Percentiles rank a stretch among this genome's conserved stretches.
These are phyloP conservation scores for Escallonia herrerae DNA, from an alignment of 129 eudicot species.

Conservation along the genomic window DNA sequence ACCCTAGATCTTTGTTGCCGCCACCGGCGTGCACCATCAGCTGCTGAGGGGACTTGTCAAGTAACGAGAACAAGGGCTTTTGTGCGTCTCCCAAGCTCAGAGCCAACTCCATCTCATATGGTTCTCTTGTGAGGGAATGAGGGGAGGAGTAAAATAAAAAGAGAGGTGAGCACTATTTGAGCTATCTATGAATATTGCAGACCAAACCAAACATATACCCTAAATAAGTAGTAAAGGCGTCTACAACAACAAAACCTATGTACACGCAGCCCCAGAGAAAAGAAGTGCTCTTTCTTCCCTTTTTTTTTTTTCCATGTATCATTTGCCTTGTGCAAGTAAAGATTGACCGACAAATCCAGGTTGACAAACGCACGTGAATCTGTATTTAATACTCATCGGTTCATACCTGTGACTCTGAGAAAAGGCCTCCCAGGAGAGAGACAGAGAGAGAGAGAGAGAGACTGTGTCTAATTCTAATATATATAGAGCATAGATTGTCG, in stretches of 20 bases:
- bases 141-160: background rate
- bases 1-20: constrained; percentile 36
- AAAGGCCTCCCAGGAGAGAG: background rate
- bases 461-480: too few relatives aligned
- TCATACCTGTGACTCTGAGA: constrained; percentile 8
- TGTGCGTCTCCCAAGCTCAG: constrained; percentile 77
- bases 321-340: constrained; percentile 4
- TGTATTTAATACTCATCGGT: constrained; percentile 21
- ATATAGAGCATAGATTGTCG: too few relatives aligned
- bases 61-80: constrained; percentile 35
- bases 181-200: too few relatives aligned
- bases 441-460: background rate
- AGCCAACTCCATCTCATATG: constrained; percentile 62
- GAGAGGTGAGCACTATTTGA: background rate
- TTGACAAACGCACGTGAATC: constrained; percentile 63
- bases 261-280: background rate
- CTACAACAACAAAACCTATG: too few relatives aligned
- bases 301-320: too few relatives aligned
- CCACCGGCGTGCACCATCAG: background rate
- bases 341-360: constrained; percentile 36
- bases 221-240: too few relatives aligned
- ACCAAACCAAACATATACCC: too few relatives aligned
- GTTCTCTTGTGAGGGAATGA: background rate
- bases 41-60: constrained; percentile 21
- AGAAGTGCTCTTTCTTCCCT: background rate